These are phyloP conservation scores for Haplosporangium sp. DNA, from an alignment of 371 early-diverging fungal species.

Conservation along the genomic window DNA sequence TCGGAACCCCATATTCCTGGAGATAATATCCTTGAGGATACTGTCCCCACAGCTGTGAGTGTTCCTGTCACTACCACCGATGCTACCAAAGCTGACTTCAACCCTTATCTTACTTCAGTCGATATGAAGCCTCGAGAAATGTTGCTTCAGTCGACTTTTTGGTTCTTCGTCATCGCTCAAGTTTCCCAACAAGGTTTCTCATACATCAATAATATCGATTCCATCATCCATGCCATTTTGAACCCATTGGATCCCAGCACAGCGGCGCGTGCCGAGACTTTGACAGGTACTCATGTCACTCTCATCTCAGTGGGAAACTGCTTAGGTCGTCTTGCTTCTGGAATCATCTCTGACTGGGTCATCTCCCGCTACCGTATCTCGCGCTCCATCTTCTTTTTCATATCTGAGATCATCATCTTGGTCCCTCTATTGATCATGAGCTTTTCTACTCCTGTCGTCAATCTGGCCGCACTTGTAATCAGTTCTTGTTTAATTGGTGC, in stretches of 20 bases:
- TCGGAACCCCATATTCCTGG: slow-evolving; percentile 29
- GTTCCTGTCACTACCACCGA: slow-evolving; percentile 18
- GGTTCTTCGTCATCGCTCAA: slow-evolving; percentile 56
- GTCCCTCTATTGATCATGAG: slow-evolving; percentile 46
- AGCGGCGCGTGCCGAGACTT: slow-evolving; percentile 24
- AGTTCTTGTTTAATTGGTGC: slow-evolving; percentile 49
- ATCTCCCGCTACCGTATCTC: slow-evolving; percentile 48
- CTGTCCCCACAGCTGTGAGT: slow-evolving; percentile 7
- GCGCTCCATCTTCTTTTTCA: slow-evolving; percentile 51
- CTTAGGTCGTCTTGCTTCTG: slow-evolving; percentile 50
- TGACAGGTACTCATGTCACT: slow-evolving; percentile 50
- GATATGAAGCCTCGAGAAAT: slow-evolving; percentile 49
- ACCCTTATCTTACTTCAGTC: slow-evolving; percentile 45
- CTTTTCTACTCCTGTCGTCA: slow-evolving; percentile 20
- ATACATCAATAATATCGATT: slow-evolving; percentile 56
- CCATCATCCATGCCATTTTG: slow-evolving; percentile 50
- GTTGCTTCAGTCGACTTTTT: slow-evolving; percentile 46
- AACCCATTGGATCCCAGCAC: slow-evolving; percentile 42
- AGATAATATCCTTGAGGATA: slow-evolving; percentile 29
- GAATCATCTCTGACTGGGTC: slow-evolving; percentile 51
- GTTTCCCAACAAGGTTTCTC: slow-evolving; percentile 53
- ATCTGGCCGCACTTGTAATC: slow-evolving; percentile 20
- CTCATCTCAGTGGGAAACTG: slow-evolving; percentile 54
- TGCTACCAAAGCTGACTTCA: slow-evolving; percentile 18
- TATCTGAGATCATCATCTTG: slow-evolving; percentile 37